phyloP scores from a whole-genome alignment of 306 rosid genomes.

The Lagenaria siceraria region DNA sequence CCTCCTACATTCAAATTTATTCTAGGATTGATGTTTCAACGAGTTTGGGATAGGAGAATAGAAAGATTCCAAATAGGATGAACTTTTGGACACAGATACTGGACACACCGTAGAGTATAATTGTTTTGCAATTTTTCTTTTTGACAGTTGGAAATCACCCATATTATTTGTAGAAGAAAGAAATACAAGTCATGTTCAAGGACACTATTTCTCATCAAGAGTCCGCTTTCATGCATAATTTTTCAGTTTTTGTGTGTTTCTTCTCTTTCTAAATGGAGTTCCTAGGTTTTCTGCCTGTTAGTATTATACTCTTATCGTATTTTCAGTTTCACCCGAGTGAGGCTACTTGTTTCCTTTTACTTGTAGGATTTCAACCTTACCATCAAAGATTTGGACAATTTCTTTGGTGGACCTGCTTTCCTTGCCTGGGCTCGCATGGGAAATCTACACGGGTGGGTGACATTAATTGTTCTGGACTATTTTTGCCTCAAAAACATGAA shows the following conservation, averaged over 20 bases:
- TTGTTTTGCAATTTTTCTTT: not conserved
- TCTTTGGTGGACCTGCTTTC: constrained; percentile 96
- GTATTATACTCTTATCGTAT: not conserved
- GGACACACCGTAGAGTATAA: not conserved
- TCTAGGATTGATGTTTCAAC: not conserved
- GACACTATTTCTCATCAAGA: not conserved
- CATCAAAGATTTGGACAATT: constrained; percentile 48
- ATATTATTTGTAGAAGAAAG: not conserved
- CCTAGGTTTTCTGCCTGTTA: not conserved
- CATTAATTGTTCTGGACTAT: constrained; percentile 13
- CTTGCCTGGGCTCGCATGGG: constrained; percentile 99
- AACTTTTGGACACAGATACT: not conserved
- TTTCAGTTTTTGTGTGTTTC: not conserved
- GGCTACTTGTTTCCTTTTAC: constrained; percentile 9
- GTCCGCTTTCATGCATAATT: not conserved
- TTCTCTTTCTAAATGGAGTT: not conserved
- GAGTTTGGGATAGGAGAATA: not conserved
- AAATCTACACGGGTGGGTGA: constrained; percentile 83
- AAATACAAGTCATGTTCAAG: not conserved
- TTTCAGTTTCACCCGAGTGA: not conserved
- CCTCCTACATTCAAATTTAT: not conserved
- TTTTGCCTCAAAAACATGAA: constrained; percentile 8
- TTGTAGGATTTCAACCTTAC: constrained; percentile 69
- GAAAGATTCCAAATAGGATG: not conserved
- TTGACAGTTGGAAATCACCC: not conserved